Percentiles rank a stretch among this genome's conserved stretches.
Evolutionary conservation across 2,329 filamentous ascomycete species (phyloP).

Genomic region (Aureobasidium sp.): DNA sequence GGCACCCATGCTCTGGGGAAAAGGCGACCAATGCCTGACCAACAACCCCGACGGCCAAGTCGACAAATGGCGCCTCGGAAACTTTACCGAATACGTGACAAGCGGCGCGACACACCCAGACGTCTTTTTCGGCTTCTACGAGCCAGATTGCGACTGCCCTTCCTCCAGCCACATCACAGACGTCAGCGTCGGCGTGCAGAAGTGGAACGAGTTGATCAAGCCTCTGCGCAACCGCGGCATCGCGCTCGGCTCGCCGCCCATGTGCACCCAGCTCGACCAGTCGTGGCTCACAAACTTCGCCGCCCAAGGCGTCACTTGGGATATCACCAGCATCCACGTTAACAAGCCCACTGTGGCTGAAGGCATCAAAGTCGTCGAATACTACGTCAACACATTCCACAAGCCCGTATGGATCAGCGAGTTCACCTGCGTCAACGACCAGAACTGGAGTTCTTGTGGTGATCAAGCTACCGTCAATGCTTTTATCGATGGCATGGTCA

Average conservation of each 20-base stretch:
- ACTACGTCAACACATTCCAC: slow-evolving; percentile 21
- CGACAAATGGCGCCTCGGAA: slow-evolving; percentile 14
- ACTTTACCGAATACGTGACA: slow-evolving; percentile 17
- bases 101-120: slow-evolving; percentile 16
- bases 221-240: slow-evolving; percentile 21
- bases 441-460: slow-evolving; percentile 19
- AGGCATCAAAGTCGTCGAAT: slow-evolving; percentile 21
- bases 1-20: slow-evolving; percentile 22
- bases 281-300: slow-evolving; percentile 22
- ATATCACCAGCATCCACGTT: slow-evolving; percentile 23
- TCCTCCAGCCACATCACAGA: slow-evolving; percentile 20
- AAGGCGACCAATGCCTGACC: slow-evolving; percentile 13
- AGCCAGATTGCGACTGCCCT: slow-evolving; percentile 22
- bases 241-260: slow-evolving; percentile 21
- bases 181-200: slow-evolving; percentile 14
- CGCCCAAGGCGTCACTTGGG: slow-evolving; percentile 16
- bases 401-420: slow-evolving; percentile 23
- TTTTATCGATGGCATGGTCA: slow-evolving; percentile 20
- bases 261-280: slow-evolving; percentile 24
- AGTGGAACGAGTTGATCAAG: slow-evolving; percentile 20
- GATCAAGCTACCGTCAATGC: slow-evolving; percentile 19
- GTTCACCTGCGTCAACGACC: slow-evolving; percentile 22
- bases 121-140: slow-evolving; percentile 26
- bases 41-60: slow-evolving; percentile 16
- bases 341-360: slow-evolving; percentile 21